These are phyloP conservation scores for Turnera subulata DNA, from an alignment of 345 rosid species.

Conservation along the genomic window DNA sequence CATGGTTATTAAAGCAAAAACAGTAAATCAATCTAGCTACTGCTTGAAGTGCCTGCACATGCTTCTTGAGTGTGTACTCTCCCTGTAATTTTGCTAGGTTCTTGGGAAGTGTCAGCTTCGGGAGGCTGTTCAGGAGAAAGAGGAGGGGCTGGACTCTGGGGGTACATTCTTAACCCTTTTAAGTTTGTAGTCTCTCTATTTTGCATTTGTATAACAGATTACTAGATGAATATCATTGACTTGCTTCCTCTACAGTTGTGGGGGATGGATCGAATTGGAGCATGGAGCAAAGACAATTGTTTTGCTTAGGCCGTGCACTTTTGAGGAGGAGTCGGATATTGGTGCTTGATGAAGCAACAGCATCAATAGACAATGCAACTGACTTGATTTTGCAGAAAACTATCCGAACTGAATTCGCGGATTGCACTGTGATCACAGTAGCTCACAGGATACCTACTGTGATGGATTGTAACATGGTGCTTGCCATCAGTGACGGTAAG, in stretches of 20 bases:
- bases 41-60: background rate
- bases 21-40: background rate
- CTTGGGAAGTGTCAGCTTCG: slow-evolving; percentile 80
- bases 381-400: slow-evolving; percentile 83
- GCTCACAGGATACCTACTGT: slow-evolving; percentile 95
- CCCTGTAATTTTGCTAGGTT: slow-evolving; percentile 38
- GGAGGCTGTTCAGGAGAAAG: slow-evolving; percentile 78
- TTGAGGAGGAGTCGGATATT: slow-evolving; percentile 74
- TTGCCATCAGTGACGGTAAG: slow-evolving; percentile 82
- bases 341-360: slow-evolving; percentile 95
- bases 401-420: slow-evolving; percentile 67
- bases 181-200: no score
- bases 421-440: slow-evolving; percentile 82
- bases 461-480: slow-evolving; percentile 95
- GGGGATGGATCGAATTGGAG: slow-evolving; percentile 97
- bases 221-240: background rate
- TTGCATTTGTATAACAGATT: background rate
- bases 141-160: slow-evolving; percentile 59
- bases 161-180: slow-evolving; percentile 35
- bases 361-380: slow-evolving; percentile 89
- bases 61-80: background rate
- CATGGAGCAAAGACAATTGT: slow-evolving; percentile 90
- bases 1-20: background rate
- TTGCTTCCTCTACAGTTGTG: slow-evolving; percentile 42
- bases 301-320: slow-evolving; percentile 90